Evolutionary conservation across 306 rosid genomes (phyloP).

Genomic region (Cucurbita maxima): DNA sequence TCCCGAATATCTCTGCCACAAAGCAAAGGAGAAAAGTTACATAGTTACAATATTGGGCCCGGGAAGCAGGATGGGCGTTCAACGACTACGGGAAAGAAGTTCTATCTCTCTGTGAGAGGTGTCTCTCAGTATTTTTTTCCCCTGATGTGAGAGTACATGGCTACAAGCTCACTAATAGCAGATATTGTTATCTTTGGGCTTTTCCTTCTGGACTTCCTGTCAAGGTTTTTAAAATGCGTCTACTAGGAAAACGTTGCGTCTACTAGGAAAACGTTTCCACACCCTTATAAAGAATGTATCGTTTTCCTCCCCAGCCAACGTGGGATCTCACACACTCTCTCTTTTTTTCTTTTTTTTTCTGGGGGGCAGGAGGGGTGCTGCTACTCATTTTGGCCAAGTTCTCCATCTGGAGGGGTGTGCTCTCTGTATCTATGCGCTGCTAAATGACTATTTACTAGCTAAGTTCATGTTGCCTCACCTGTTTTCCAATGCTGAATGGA

Average conservation of each 20-base stretch:
- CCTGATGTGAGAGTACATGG: not conserved
- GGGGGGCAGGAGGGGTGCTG: not conserved
- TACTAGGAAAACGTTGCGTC: too few species aligned
- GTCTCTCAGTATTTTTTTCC: not conserved
- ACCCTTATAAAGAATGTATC: too few species aligned
- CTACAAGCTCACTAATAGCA: not conserved
- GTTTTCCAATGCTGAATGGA: constrained; percentile 52
- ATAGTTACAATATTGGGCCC: not conserved
- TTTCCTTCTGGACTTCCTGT: too few species aligned
- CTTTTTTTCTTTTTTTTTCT: not conserved
- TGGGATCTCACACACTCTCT: not conserved
- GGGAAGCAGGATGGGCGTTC: not conserved
- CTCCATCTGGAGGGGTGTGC: not conserved
- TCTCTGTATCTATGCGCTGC: not conserved
- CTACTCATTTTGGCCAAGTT: too few species aligned
- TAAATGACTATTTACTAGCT: not conserved
- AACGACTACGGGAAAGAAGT: not conserved
- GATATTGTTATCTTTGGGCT: too few species aligned
- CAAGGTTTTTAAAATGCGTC: too few species aligned
- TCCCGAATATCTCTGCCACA: constrained; percentile 36
- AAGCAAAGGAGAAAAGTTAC: constrained; percentile 5
- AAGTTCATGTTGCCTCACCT: constrained; percentile 24
- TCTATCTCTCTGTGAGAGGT: not conserved
- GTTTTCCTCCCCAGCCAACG: too few species aligned
- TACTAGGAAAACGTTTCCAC: too few species aligned